Evolutionary conservation across 495 filamentous ascomycete species (phyloP), one percentile per base, ranked within the genome.

Genomic region (Darksidea phi): DNA sequence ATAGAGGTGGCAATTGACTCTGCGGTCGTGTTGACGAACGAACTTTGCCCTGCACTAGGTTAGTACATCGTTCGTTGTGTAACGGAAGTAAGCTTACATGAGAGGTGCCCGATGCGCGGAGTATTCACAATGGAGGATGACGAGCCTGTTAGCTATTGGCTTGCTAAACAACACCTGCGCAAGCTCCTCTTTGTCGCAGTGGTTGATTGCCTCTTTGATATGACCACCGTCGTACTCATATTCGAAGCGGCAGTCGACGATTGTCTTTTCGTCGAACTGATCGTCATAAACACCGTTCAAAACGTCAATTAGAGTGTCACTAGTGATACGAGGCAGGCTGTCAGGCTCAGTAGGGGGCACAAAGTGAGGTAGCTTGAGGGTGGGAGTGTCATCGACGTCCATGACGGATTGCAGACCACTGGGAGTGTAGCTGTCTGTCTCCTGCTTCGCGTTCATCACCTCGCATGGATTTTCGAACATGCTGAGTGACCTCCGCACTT

Each of bases 151-250:
- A 55, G 84, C 77, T 59, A 84, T 82, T 1, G 80, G 74, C 25
- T 74, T 75, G 26, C 57, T 45, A 46, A 99, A 95, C 10, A 99
- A 82, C 48, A 91, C 81, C 50, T 77, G 76, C 0, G 91, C 85
- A 59, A 99, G 78, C 28, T 84, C 73, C 63, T 97, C 93, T 74
- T 96, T 97, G 74, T 96, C 89, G 71, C 96, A 97, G 77, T 88
- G 90, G 76, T 99, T 99, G 68, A 95, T 76, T 32, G 95, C 95
- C 0, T 88, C 88, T 48, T 88, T 81, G 62, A 99, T 96, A 70
- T 99, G 95, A 17, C 95, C 95, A 45, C 95, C 95, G 28, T 95
- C 86, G 72, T 92, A 99, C 75, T 99, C 95, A 72, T 97, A 99
- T 74, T 97, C 95, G 72, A 99, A 99, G 11, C 94, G 88, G 71